Evolutionary conservation across 495 filamentous ascomycete genomes (phyloP), one percentile per base, ranked within the genome.

Genomic region (Penicillium roqueforti): DNA sequence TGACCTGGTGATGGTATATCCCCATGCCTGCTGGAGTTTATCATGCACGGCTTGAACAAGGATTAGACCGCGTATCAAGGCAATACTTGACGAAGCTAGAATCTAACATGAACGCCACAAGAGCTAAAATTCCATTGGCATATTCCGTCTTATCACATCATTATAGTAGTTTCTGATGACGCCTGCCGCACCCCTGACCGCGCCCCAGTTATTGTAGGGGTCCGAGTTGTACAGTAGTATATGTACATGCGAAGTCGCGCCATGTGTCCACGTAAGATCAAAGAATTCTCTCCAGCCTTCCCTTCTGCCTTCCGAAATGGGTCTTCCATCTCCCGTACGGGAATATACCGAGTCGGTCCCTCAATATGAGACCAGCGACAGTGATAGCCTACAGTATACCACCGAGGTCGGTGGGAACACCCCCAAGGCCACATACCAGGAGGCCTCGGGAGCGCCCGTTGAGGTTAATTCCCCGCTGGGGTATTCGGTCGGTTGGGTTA

Each of bases 391-490:
- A 9, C 61, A 77, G 34, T 85, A 75, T 55, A 77, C 75, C 8
- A 63, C 71, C 16, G 80, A 75, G 50, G 74, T 76, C 43, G 83
- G 79, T 16, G 70, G 68, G n/a, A 87, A 87, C 57, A 74, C 75
- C 34, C 76, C 77, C 1, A 65, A 66, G 25, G 70, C 77, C 3
- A 78, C 83, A 3, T 84, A 84, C 56, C 83, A 86, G 53, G 83
- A 87, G 55, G 83, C 79, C 3, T 67, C 68, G 2, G 84, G 84
- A 9, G 84, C 84, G 5, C 84, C 84, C 0, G 79, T 87, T 8
- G 84, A 87, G 56, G 65, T 58, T 0, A 54, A 66, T 14, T 86
- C 82, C 9, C 82, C 84, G 0, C 65, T 87, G 20, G 84, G 83
- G 4, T 85, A 85, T 59, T 63, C 75, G 4, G 83, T 85, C 9